Base-by-base conservation (phyloP, 2,329 filamentous ascomycete genomes). In the Macrophomina tecta region DNA sequence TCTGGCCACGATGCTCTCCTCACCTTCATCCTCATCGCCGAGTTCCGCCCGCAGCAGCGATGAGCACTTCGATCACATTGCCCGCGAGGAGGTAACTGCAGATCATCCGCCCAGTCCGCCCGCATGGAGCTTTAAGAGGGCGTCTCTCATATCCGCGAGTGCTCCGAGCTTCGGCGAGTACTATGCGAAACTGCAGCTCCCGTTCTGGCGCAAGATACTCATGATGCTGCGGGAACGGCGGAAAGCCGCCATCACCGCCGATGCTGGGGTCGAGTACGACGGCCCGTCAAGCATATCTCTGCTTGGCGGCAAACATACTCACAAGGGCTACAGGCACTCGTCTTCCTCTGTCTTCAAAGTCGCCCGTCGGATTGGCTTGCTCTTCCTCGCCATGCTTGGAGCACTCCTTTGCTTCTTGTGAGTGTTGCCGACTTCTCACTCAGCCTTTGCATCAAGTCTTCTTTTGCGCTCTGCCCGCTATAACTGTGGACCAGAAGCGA, bases 381-480 rank as follows among this genome's bases (percentile, higher is more conserved):
- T 67, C 68, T 7, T 70, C 67, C 52, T 73, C 62, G 68, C 67
- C 18, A 36, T 74, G 9, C 69, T 72, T 2, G 62, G 73, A 61
- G 63, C 72, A 18, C 63, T 75, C 12, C 52, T 77, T 8, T 70
- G 71, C 65, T 72, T 77, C 67, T 77, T 78, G 76, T 78, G 73
- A 74, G 76, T 72, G 23, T 23, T 23, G 23, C 23, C 23, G 23
- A 23, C 23, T 23, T 23, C 23, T 23, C 23, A 23, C 23, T 23
- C 23, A 23, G 23, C 23, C 23, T 23, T 23, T 23, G 23, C 23
- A 23, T 23, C 23, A 23, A 23, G 23, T 23, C 23, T 23, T 23
- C 23, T 23, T 23, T 23, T 23, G 23, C 23, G 23, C 3, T 23
- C 23, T 23, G 23, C 23, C 23, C 23, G 23, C 23, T 23, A 23